phyloP scores from a whole-genome alignment of 495 filamentous ascomycete genomes.

The Gamarada debralockiae region DNA sequence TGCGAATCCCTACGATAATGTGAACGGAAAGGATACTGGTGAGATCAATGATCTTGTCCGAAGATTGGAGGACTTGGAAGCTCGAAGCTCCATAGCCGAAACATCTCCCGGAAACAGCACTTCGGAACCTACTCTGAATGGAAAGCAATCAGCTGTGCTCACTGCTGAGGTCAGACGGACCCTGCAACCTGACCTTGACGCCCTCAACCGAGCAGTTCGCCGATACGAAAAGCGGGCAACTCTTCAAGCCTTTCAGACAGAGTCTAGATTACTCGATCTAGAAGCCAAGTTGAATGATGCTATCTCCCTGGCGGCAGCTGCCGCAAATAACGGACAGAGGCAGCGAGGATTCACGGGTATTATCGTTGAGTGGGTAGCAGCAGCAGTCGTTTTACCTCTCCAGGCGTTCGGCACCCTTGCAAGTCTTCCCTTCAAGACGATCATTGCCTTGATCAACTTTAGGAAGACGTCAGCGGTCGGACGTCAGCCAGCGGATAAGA shows the following conservation, averaged over 20 bases:
- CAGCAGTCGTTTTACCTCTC: conserved; percentile 20
- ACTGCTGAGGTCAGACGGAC: conserved; percentile 57
- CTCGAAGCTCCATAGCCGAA: conserved; percentile 42
- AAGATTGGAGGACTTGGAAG: conserved; percentile 71
- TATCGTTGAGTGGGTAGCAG: conserved; percentile 20
- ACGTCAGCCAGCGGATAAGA: neutral
- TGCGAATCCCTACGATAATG: conserved; percentile 41
- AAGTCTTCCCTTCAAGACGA: conserved; percentile 19
- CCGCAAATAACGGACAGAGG: conserved; percentile 48
- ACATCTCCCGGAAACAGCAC: conserved; percentile 3
- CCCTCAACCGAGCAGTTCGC: conserved; percentile 82
- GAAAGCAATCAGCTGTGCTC: conserved; percentile 41
- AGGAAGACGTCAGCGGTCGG: conserved; percentile 11
- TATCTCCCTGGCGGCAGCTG: conserved; percentile 72
- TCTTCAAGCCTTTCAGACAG: conserved; percentile 66
- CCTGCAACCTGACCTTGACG: conserved; percentile 80
- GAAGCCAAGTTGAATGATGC: conserved; percentile 71
- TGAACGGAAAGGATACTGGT: conserved; percentile 33
- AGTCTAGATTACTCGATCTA: conserved; percentile 65
- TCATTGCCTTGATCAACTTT: conserved; percentile 13
- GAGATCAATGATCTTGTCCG: conserved; percentile 54
- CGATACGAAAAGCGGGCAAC: conserved; percentile 91
- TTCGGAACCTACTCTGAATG: conserved; percentile 19
- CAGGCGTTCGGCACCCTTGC: conserved; percentile 17
- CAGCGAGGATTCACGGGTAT: conserved; percentile 16